Percentiles rank a stretch among this genome's conserved stretches.
These are phyloP conservation scores for Talaromyces sp. DNA, from an alignment of 2,329 filamentous ascomycete genomes.

Conservation along the genomic window DNA sequence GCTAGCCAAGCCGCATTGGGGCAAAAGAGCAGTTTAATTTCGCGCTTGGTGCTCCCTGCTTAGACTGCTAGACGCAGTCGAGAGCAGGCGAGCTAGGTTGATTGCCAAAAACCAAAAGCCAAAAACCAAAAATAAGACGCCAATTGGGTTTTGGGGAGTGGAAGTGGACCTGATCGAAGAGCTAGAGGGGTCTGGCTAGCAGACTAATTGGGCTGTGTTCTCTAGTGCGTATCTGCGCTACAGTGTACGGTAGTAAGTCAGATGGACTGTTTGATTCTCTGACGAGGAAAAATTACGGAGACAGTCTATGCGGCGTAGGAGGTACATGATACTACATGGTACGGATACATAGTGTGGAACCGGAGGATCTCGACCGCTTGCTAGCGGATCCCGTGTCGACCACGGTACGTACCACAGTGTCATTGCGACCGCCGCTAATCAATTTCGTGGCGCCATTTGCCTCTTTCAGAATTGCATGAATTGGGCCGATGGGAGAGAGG, in stretches of 20 bases:
- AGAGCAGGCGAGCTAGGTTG: background rate
- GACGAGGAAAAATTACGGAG: background rate
- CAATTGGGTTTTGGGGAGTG: background rate
- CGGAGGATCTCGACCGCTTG: background rate
- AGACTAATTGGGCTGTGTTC: background rate
- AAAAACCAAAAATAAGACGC: background rate
- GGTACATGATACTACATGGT: background rate
- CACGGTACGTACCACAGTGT: background rate
- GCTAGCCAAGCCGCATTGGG: constrained; percentile 9
- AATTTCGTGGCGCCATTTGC: background rate
- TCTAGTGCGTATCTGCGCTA: background rate
- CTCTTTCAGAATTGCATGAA: background rate
- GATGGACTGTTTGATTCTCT: background rate
- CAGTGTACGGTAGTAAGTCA: background rate
- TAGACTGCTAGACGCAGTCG: background rate
- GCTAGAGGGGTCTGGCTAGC: background rate
- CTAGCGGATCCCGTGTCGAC: background rate
- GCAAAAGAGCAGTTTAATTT: background rate
- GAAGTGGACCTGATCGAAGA: background rate
- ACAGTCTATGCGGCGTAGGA: constrained; percentile 10
- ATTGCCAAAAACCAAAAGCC: background rate
- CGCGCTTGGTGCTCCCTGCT: constrained; percentile 1
- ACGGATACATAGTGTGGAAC: background rate
- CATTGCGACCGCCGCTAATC: background rate
- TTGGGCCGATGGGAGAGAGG: background rate